phyloP scores from a whole-genome alignment of 352 stramenopile genomes.

The Phytopythium montanum region DNA sequence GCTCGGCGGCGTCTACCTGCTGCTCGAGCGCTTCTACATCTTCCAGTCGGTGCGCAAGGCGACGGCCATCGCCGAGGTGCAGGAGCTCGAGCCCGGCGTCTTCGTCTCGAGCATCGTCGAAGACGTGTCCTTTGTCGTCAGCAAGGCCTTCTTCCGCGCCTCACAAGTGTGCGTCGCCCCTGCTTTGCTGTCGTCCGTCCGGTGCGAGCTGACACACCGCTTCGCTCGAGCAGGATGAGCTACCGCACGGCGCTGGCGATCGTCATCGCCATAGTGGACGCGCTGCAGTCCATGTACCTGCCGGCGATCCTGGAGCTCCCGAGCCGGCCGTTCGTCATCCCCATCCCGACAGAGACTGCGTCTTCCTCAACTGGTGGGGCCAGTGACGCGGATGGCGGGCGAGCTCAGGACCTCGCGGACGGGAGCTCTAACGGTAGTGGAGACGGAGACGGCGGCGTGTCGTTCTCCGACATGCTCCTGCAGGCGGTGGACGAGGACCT shows the following conservation, averaged over 20 bases:
- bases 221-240: slow-evolving; percentile 40
- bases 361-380: neutral
- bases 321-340: slow-evolving; percentile 53
- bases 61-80: slow-evolving; percentile 72
- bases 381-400: neutral
- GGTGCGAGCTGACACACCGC: slow-evolving; percentile 1
- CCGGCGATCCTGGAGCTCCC: slow-evolving; percentile 70
- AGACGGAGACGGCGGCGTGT: slow-evolving; percentile 28
- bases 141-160: slow-evolving; percentile 75
- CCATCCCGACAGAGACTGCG: slow-evolving; percentile 19
- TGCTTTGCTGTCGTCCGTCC: neutral
- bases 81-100: slow-evolving; percentile 60
- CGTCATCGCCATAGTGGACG: slow-evolving; percentile 81
- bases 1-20: slow-evolving; percentile 73
- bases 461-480: slow-evolving; percentile 78
- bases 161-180: slow-evolving; percentile 52
- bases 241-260: slow-evolving; percentile 82
- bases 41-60: slow-evolving; percentile 85
- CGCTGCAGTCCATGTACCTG: slow-evolving; percentile 76
- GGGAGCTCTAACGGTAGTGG: neutral
- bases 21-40: slow-evolving; percentile 84
- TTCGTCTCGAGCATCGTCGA: slow-evolving; percentile 82
- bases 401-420: neutral
- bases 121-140: slow-evolving; percentile 82
- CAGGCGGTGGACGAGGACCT: slow-evolving; percentile 80